Base-by-base conservation (phyloP, 768 basidiomycete genomes). In the Pisolithus marmoratus region DNA sequence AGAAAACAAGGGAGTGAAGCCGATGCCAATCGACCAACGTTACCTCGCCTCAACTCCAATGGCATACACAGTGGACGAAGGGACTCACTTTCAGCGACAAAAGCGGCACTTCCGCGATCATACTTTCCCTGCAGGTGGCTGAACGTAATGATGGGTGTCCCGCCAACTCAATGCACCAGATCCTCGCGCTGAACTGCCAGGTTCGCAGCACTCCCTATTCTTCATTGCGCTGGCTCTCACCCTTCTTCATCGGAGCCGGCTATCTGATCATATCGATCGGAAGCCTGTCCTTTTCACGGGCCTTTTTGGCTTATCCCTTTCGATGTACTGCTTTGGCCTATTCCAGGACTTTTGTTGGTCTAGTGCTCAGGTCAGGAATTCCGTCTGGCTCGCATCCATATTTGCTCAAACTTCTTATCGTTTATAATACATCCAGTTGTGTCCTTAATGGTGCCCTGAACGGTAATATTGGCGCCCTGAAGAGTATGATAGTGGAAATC, bases 401-500 rank as follows among this genome's bases (percentile, higher is more conserved):
- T n/a, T n/a, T n/a, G n/a, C n/a, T n/a, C n/a, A n/a, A n/a, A n/a
- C n/a, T n/a, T n/a, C n/a, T n/a, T n/a, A n/a, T n/a, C n/a, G n/a
- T n/a, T n/a, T n/a, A n/a, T n/a, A n/a, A n/a, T n/a, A n/a, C n/a
- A n/a, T n/a, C n/a, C 47, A 85, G 85, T 59, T 85, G 87, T 52
- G 74, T 75, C 57, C 66, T 89, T 31, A 85, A 84, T 54, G 87
- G 87, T 17, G 86, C 86, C 14, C 63, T 88, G 43, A 87, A 87
- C 71, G 78, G 79, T 46, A 80, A 88, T 53, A 78, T 83, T 45
- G 84, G 86, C 1, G 80, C 89, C 4, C 77, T 87, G 43, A 88
- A 86, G 63, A 85, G 85, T 56, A 83, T 84, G 74, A 73, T 87
- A 67, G 80, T 77, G 6, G 88, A 90, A 63, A 75, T 90, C 56